phyloP scores from a whole-genome alignment of 208 protist species.

The Leishmania arabica region DNA sequence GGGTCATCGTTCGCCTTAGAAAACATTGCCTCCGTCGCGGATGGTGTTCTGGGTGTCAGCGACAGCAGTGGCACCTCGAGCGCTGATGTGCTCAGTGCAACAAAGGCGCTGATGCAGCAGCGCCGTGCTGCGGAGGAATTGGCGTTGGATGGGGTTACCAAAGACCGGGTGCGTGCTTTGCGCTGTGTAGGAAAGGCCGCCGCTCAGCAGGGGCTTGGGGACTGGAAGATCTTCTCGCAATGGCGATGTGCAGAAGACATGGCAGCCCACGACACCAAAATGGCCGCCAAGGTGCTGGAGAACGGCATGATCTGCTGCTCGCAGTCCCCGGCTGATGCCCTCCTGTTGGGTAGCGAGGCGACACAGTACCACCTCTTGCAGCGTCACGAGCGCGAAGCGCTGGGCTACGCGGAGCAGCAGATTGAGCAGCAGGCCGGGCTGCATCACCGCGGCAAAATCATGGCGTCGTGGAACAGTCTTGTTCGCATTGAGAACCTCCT shows the following conservation, averaged over 20 bases:
- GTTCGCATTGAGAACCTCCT: constrained; percentile 57
- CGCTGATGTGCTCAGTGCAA: constrained; percentile 1
- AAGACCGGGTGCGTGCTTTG: constrained; percentile 40
- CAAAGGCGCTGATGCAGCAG: constrained; percentile 28
- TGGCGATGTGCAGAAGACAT: constrained; percentile 61
- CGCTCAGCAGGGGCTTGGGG: constrained; percentile 47
- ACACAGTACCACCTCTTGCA: constrained; percentile 69
- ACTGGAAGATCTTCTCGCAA: constrained; percentile 86
- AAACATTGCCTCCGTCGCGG: constrained; percentile 32
- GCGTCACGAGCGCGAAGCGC: constrained; percentile 63
- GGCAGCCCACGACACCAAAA: constrained; percentile 52
- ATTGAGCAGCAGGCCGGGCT: constrained; percentile 60
- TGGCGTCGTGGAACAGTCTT: constrained; percentile 73
- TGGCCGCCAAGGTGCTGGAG: constrained; percentile 78
- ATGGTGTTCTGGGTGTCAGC: not conserved
- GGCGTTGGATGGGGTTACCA: constrained; percentile 13
- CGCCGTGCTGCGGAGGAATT: constrained; percentile 25
- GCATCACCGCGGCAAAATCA: constrained; percentile 39
- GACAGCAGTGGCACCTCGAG: not conserved
- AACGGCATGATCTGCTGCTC: constrained; percentile 73
- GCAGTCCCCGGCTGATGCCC: constrained; percentile 46
- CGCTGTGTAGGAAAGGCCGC: constrained; percentile 67
- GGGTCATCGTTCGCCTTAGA: constrained; percentile 58
- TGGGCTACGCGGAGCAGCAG: constrained; percentile 78
- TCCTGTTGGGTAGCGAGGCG: constrained; percentile 64